Base-by-base conservation (phyloP, 164 flowering plant genomes). In the Umbilicus rupestris region DNA sequence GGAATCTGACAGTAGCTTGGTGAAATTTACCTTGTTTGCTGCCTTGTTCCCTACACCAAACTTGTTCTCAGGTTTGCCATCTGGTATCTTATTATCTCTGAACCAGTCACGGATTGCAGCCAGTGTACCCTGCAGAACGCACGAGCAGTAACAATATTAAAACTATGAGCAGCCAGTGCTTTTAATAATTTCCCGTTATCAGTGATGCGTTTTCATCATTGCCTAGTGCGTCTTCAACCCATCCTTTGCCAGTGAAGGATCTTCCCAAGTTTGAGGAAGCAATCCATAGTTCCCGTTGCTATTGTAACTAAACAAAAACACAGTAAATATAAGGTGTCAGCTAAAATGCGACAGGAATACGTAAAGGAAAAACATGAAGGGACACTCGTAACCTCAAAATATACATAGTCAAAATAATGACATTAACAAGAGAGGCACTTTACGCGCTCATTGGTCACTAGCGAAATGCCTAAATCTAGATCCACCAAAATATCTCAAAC, bases 211-310 rank as follows among this genome's bases (percentile, higher is more conserved):
- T n/a, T n/a, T 94, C 97, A 75, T 91, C 89, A 80, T 94, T 97
- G 20, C 97, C 99, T 28, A 94, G 79, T 67, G 94, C 89, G 28
- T 96, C 97, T 24, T 91, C 96, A 69, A 91, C 96, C 74, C 99
- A 59, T 76, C 14, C 67, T 89, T 91, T 24, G 94, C 89, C 39
- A 77, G 69, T 62, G 93, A 78, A 67, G 99, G 99, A 69, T 94
- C 97, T 81, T 94, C 99, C 99, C 99, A 94, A 68, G 99, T 94
- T 78, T 94, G 99, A 55, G 99, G 97, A 78, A 94, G 86, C 82
- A 94, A 73, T 65, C 99, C 99, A 73, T 94, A 94, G 52, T 94
- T 94, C 99, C 99, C 91, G 66, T 92, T 83, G 50, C 91, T 91
- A 73, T 89, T 87, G 84, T 94, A 94, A 5, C 89, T 86, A 79